Percentiles rank a stretch among this genome's conserved stretches.
These are phyloP conservation scores for Odontarrhena argentea DNA, from an alignment of 345 rosid genomes.

Conservation along the genomic window DNA sequence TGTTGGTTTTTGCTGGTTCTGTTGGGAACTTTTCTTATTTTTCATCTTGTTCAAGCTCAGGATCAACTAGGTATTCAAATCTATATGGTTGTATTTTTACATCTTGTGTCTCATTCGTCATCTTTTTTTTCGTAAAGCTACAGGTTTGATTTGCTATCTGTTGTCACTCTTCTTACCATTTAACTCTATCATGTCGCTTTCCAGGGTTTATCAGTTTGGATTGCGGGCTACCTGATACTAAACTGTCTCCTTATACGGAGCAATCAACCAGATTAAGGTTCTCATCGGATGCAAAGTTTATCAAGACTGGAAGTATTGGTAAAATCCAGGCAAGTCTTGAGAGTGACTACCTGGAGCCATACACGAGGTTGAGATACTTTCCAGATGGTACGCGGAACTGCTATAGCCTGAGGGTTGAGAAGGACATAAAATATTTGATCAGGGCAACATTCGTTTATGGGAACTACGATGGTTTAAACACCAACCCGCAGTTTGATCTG, in stretches of 20 bases:
- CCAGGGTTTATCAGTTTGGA: slow-evolving; percentile 52
- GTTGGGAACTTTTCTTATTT: slow-evolving; percentile 1
- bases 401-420: slow-evolving; percentile 36
- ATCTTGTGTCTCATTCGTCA: not conserved
- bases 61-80: slow-evolving; percentile 33
- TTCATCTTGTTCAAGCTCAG: slow-evolving; percentile 29
- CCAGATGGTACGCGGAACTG: slow-evolving; percentile 46
- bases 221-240: slow-evolving; percentile 42
- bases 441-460: slow-evolving; percentile 44
- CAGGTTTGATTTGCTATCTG: too few species aligned
- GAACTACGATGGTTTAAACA: slow-evolving; percentile 43
- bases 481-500: slow-evolving; percentile 41
- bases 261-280: not conserved
- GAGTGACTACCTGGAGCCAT: not conserved
- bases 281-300: slow-evolving; percentile 38
- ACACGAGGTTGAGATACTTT: slow-evolving; percentile 38
- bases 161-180: not conserved
- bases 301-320: slow-evolving; percentile 31
- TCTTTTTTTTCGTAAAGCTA: too few species aligned
- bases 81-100: not conserved
- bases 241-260: slow-evolving; percentile 28
- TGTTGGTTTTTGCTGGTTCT: not conserved
- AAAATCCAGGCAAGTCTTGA: not conserved
- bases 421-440: slow-evolving; percentile 39
- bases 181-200: not conserved